Evolutionary conservation across 148 eudicot genomes (phyloP).

Genomic region (Chenopodium album): DNA sequence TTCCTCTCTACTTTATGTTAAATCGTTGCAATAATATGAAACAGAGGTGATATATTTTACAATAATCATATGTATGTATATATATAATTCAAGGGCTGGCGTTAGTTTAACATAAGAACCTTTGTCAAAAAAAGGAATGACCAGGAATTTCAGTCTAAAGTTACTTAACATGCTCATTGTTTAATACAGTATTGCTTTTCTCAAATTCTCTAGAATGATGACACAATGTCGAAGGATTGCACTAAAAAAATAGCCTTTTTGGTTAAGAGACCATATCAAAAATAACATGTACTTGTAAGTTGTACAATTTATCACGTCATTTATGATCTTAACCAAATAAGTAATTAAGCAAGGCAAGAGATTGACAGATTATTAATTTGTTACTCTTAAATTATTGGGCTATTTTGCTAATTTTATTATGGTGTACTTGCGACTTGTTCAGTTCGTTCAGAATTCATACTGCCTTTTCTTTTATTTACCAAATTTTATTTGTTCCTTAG

Average conservation of each 20-base stretch:
- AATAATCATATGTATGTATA: neutral
- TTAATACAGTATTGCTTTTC: neutral
- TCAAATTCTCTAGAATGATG: neutral
- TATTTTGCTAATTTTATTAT: neutral
- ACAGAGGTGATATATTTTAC: neutral
- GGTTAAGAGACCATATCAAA: too few relatives aligned
- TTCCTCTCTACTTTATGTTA: too few relatives aligned
- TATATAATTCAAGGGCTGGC: constrained; percentile 19
- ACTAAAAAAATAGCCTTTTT: too few relatives aligned
- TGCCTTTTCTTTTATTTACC: neutral
- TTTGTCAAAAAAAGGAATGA: constrained; percentile 8
- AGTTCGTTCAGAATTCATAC: neutral
- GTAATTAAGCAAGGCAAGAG: too few relatives aligned
- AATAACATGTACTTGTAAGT: neutral
- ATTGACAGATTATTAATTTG: neutral
- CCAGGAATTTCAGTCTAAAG: constrained; percentile 1
- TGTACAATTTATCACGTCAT: neutral
- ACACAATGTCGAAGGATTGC: neutral
- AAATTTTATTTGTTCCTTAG: neutral
- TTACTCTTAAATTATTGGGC: too few relatives aligned
- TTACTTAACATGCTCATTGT: constrained; percentile 9
- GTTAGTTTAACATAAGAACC: neutral
- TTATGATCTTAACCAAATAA: neutral
- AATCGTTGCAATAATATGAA: too few relatives aligned
- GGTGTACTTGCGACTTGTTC: neutral